Conservation (phyloP, 2,329 filamentous ascomycete species). For the Monilinia polystroma region DNA sequence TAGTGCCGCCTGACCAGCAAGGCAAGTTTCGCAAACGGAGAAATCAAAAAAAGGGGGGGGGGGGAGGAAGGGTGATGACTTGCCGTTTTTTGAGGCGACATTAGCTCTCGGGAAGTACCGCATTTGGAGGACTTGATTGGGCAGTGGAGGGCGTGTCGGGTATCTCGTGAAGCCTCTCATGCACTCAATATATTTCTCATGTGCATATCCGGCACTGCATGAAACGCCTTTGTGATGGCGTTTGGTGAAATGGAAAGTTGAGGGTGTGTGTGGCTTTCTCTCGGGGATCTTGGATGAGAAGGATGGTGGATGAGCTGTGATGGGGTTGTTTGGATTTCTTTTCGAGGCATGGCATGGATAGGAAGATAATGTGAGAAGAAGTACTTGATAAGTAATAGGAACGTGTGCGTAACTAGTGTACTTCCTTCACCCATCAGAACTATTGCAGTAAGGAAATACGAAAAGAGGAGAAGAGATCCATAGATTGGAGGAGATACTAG, state of each 20-base stretch:
- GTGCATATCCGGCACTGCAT: not conserved
- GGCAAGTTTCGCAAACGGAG: not conserved
- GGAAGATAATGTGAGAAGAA: too few species aligned
- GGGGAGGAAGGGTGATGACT: not conserved
- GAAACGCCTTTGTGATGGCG: not conserved
- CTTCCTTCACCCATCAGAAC: too few species aligned
- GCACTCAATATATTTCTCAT: slow-evolving; percentile 2
- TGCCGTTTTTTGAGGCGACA: not conserved
- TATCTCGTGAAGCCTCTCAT: not conserved
- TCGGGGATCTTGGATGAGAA: not conserved
- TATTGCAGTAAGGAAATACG: too few species aligned
- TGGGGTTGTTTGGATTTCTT: too few species aligned
- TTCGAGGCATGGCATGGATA: too few species aligned
- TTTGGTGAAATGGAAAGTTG: not conserved
- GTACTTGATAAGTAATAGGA: too few species aligned
- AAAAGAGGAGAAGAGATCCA: too few species aligned
- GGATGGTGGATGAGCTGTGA: not conserved
- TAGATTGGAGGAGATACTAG: too few species aligned
- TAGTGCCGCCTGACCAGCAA: not conserved
- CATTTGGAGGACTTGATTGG: not conserved
- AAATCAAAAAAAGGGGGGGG: not conserved
- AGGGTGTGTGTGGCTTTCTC: not conserved
- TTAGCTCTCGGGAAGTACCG: slow-evolving; percentile 6
- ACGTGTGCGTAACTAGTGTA: not conserved
- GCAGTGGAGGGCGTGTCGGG: not conserved